These are phyloP conservation scores for Trichaptum fuscoviolaceum DNA, from an alignment of 768 basidiomycete species.

Conservation along the genomic window DNA sequence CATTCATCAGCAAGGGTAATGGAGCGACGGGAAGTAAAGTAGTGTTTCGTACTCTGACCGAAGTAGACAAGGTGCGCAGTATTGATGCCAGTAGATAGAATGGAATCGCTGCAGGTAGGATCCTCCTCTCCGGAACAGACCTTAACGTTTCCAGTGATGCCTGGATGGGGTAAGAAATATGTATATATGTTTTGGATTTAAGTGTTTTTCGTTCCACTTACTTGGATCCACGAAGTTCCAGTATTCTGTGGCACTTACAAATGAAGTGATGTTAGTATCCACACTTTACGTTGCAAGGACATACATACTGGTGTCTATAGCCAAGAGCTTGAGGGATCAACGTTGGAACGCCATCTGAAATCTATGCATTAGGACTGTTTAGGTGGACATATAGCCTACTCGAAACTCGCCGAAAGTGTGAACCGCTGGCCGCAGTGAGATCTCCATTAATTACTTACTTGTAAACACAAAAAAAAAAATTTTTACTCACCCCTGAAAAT, in stretches of 20 bases:
- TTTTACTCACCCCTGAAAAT: constrained; percentile 35
- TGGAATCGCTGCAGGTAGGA: constrained; percentile 38
- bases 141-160: constrained; percentile 31
- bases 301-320: constrained; percentile 39
- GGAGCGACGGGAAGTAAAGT: no score
- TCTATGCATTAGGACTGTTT: background rate
- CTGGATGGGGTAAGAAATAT: constrained; percentile 15
- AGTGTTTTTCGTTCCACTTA: constrained; percentile 9
- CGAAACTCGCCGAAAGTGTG: constrained; percentile 35
- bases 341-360: constrained; percentile 46
- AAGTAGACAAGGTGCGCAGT: constrained; percentile 42
- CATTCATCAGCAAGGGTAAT: no score
- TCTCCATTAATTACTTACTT: constrained; percentile 1
- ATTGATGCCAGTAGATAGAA: constrained; percentile 45
- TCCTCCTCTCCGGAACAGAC: constrained; percentile 42
- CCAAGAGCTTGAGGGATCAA: constrained; percentile 40
- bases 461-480: background rate
- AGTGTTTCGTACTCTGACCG: constrained; percentile 29
- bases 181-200: background rate
- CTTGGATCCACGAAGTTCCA: constrained; percentile 46
- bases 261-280: constrained; percentile 14
- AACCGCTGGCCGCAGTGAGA: constrained; percentile 35
- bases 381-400: constrained; percentile 17
- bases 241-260: constrained; percentile 32
- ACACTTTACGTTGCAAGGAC: constrained; percentile 6